Conservation (phyloP, 2,329 filamentous ascomycete species). For the Clarireedia paspali region DNA sequence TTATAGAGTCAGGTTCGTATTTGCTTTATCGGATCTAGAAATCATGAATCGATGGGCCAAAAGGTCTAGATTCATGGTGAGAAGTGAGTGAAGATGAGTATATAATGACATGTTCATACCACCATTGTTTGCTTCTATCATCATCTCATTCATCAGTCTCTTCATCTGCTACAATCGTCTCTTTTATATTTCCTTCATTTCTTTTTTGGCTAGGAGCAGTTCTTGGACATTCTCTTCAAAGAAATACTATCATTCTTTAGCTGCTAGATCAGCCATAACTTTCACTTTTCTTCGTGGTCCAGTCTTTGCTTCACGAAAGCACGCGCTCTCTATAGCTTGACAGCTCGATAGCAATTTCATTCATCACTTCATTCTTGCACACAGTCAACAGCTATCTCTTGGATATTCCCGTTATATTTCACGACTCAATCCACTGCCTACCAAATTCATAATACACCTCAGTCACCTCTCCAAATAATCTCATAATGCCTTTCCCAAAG, state of each 20-base stretch:
- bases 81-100: slow-evolving; percentile 18
- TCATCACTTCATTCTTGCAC: background rate
- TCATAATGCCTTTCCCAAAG: slow-evolving; percentile 13
- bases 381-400: background rate
- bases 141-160: slow-evolving; percentile 22
- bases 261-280: slow-evolving; percentile 23
- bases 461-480: background rate
- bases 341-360: background rate
- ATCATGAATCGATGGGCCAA: slow-evolving; percentile 6
- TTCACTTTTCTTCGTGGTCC: slow-evolving; percentile 9
- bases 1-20: slow-evolving; percentile 23
- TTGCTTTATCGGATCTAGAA: slow-evolving; percentile 2
- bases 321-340: background rate
- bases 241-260: slow-evolving; percentile 19
- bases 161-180: slow-evolving; percentile 21
- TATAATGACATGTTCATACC: slow-evolving; percentile 22
- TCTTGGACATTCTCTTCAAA: slow-evolving; percentile 25
- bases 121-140: slow-evolving; percentile 19
- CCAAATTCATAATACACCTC: background rate
- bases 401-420: background rate
- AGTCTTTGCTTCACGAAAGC: background rate
- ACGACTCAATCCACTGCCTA: background rate
- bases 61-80: slow-evolving; percentile 1
- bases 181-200: slow-evolving; percentile 15
- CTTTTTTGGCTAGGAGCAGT: slow-evolving; percentile 12